Base-by-base conservation (phyloP, 139 green algal genomes). In the Chlorella sp. region DNA sequence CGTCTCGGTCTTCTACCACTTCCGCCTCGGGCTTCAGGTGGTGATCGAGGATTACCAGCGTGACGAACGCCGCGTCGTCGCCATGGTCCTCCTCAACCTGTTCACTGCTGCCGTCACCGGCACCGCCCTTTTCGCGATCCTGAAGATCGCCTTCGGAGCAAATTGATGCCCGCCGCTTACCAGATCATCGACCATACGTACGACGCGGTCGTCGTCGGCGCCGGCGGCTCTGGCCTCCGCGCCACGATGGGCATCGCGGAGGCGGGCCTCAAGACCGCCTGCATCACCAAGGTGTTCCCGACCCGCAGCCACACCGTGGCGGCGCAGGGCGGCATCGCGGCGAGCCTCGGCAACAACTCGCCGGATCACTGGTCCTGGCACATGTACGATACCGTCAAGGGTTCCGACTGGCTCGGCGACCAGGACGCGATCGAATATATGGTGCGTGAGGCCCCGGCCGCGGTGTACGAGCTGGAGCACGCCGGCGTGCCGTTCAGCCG, bases 361-460 rank as follows among this genome's bases (percentile, higher is more conserved):
- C 88, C 97, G 84, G 98, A 99, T 74, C 95, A 99, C 89, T 99
- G 98, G 98, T 87, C 97, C 25, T 99, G 98, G 98, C 98, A 99
- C 84, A 97, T 97, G 25, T 99, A 99, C 85, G 98, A 99, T 88
- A 99, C 98, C 0, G 94, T 99, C 88, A 99, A 99, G 92, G 98
- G 98, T 82, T 95, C 89, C 73, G 98, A 99, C 93, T 99, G 97
- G 97, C 90, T 99, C 13, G 98, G 97, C 38, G 95, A 98, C 90
- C 96, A 98, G 90, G 94, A 95, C 78, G 92, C 92, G 25, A 93
- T 95, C 73, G 87, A 92, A 74, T 88, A 91, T 84, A 98, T 30
- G 60, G 20, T n/a, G 20, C 20, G n/a, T n/a, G n/a, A n/a, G n/a
- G n/a, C n/a, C n/a, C n/a, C n/a, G n/a, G n/a, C n/a, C n/a, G n/a